A percentile compares a stretch with the other conserved stretches of the same genome.
These are phyloP conservation scores for Phanerochaete carnosa DNA, from an alignment of 768 basidiomycete genomes.

Conservation along the genomic window DNA sequence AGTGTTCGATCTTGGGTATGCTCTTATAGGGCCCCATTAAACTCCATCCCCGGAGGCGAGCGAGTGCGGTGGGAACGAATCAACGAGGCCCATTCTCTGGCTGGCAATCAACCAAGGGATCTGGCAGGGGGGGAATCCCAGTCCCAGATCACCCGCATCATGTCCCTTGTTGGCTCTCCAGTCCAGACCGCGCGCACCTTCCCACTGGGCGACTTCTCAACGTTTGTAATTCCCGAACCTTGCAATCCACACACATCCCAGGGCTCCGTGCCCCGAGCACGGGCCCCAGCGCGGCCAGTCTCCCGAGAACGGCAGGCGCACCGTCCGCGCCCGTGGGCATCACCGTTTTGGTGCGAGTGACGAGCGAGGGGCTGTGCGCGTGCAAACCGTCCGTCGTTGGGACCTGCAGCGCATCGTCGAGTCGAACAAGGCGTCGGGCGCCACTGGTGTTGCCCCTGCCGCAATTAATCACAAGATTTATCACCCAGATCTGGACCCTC, in stretches of 20 bases:
- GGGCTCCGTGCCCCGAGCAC: neutral
- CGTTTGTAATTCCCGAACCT: neutral
- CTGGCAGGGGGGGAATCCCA: constrained; percentile 1
- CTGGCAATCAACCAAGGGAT: neutral
- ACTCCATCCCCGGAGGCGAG: neutral
- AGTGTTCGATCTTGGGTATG: neutral
- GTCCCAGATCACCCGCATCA: constrained; percentile 1
- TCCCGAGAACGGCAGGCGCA: neutral
- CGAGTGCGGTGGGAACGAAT: constrained; percentile 6
- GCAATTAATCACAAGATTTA: constrained; percentile 2
- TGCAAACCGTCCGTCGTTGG: neutral
- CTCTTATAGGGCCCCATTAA: constrained; percentile 6
- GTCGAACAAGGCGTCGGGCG: neutral
- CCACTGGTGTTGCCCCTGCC: neutral
- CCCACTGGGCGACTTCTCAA: neutral
- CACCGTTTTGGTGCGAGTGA: no score
- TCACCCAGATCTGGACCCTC: neutral
- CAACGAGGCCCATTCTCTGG: neutral
- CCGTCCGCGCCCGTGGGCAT: no score
- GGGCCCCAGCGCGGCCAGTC: neutral
- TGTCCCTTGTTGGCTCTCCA: constrained; percentile 5
- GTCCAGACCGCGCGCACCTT: neutral
- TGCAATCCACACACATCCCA: neutral
- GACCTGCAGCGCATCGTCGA: neutral
- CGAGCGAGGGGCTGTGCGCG: no score